phyloP scores from a whole-genome alignment of 1,139 yeast genomes.

The Lodderomyces parapsilosis region DNA sequence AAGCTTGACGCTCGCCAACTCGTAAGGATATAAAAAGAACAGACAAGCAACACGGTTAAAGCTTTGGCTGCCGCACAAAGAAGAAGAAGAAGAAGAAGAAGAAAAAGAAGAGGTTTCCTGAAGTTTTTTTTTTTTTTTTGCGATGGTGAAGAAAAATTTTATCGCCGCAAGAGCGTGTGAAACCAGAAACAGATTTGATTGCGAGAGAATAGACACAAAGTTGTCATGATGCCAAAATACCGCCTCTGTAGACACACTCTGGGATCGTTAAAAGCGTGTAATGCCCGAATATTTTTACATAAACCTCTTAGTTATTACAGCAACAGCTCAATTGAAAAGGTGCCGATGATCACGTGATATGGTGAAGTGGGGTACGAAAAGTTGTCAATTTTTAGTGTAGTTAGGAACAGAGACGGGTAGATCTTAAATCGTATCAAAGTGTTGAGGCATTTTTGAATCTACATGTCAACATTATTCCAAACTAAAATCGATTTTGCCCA shows the following conservation, averaged over 20 bases:
- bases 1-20: conserved; percentile 58
- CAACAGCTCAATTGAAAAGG: too few species aligned
- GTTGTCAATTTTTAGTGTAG: not conserved
- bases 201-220: not conserved
- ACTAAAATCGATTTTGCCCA: too few species aligned
- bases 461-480: too few species aligned
- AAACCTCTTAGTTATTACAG: too few species aligned
- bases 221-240: too few species aligned
- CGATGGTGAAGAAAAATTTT: conserved; percentile 4
- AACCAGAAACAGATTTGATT: not conserved
- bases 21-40: conserved; percentile 47
- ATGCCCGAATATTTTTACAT: too few species aligned
- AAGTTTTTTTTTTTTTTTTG: conserved; percentile 7
- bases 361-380: conserved; percentile 1
- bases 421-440: too few species aligned
- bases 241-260: too few species aligned
- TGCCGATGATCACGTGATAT: not conserved
- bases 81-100: conserved; percentile 17
- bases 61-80: conserved; percentile 59
- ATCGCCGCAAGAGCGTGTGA: too few species aligned
- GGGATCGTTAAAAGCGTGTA: too few species aligned
- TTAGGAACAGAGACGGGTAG: too few species aligned
- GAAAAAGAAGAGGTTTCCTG: not conserved
- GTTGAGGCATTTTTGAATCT: too few species aligned
- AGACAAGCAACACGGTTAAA: conserved; percentile 58